Evolutionary conservation across 768 basidiomycete species (phyloP).

Genomic region (Russula sp.): DNA sequence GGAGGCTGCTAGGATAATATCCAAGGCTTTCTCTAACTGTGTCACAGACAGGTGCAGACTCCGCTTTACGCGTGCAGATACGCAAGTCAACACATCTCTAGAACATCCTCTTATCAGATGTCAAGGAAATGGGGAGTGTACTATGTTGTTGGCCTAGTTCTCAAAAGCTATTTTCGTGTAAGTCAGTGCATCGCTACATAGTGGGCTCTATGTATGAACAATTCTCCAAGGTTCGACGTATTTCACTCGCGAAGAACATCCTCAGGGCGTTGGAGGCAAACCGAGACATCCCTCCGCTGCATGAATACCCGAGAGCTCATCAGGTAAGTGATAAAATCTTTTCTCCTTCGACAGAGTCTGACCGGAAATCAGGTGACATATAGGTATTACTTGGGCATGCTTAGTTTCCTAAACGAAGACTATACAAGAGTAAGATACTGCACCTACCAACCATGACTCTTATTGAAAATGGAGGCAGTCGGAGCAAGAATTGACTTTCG

Average conservation of each 20-base stretch:
- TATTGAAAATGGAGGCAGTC: slow-evolving; percentile 40
- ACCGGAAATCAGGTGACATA: slow-evolving; percentile 67
- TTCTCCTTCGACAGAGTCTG: slow-evolving; percentile 17
- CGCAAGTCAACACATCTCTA: slow-evolving; percentile 23
- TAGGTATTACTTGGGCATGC: slow-evolving; percentile 90
- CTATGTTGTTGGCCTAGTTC: slow-evolving; percentile 80
- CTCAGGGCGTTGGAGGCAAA: slow-evolving; percentile 83
- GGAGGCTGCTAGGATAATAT: slow-evolving; percentile 77
- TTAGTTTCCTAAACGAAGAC: slow-evolving; percentile 90
- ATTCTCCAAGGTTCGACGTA: slow-evolving; percentile 66
- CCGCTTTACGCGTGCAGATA: not conserved
- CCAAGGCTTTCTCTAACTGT: slow-evolving; percentile 85
- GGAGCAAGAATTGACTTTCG: slow-evolving; percentile 78
- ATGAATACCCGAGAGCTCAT: slow-evolving; percentile 73
- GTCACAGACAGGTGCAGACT: slow-evolving; percentile 65
- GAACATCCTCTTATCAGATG: slow-evolving; percentile 61
- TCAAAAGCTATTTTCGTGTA: slow-evolving; percentile 94
- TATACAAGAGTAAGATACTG: slow-evolving; percentile 78
- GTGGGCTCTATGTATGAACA: not conserved
- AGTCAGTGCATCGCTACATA: slow-evolving; percentile 27
- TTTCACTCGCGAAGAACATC: slow-evolving; percentile 88
- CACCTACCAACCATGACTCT: slow-evolving; percentile 1
- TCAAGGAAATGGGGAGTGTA: slow-evolving; percentile 90
- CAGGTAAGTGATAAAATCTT: slow-evolving; percentile 45
- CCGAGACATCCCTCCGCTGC: slow-evolving; percentile 73